phyloP scores from a whole-genome alignment of 179 eudicot genomes.

The Dionaea muscipula region DNA sequence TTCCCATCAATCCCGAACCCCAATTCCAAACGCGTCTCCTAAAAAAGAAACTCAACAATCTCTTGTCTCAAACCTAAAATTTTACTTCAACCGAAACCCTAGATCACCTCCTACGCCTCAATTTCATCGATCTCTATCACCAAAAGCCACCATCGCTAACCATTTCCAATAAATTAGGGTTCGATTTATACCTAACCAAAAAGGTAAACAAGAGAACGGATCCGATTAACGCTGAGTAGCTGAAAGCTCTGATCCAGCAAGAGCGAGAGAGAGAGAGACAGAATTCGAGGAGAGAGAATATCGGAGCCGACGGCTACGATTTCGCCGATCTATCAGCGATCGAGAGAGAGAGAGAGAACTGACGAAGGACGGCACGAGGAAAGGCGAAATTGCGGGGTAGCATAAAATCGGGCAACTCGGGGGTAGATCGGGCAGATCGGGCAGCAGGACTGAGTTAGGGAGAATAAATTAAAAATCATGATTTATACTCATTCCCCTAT shows the following conservation, averaged over 20 bases:
- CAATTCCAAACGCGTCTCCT: slow-evolving; percentile 4
- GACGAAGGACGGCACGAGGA: slow-evolving; percentile 19
- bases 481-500: no score
- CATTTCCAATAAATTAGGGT: slow-evolving; percentile 9
- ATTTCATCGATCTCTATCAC: neutral
- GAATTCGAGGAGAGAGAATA: neutral
- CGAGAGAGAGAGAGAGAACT: slow-evolving; percentile 9
- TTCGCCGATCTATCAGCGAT: slow-evolving; percentile 17
- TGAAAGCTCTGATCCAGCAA: slow-evolving; percentile 20
- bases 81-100: slow-evolving; percentile 23
- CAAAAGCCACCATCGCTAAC: neutral
- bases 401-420: slow-evolving; percentile 20
- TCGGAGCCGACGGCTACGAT: slow-evolving; percentile 6
- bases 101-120: slow-evolving; percentile 12
- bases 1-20: slow-evolving; percentile 31
- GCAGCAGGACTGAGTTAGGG: no score
- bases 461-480: no score
- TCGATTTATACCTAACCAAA: neutral
- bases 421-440: slow-evolving; percentile 34
- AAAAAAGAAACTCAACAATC: slow-evolving; percentile 2
- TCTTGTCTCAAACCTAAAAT: slow-evolving; percentile 7
- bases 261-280: slow-evolving; percentile 4
- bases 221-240: slow-evolving; percentile 13
- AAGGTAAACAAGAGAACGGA: slow-evolving; percentile 1
- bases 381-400: slow-evolving; percentile 21